Base-by-base conservation (phyloP, 73 alveolate species). In the Symbiodinium natans region DNA sequence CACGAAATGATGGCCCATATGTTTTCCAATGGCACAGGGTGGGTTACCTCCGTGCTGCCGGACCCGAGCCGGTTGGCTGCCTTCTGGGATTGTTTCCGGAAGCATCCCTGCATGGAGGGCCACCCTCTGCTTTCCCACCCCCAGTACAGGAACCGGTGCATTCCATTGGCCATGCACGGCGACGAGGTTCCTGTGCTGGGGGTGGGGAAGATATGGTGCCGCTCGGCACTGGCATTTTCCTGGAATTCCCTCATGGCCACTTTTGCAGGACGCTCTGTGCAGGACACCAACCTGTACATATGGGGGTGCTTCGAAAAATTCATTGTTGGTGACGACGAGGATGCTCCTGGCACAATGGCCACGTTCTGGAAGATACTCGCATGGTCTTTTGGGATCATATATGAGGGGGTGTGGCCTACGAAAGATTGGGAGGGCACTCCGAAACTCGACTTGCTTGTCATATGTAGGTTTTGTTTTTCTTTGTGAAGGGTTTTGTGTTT, bases 181-280 rank as follows among this genome's bases (percentile, higher is more conserved):
- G 93, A 85, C 56, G 93, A 85, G 25, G 93, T 85, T 9, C 93
- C 93, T 2, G 31, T 27, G 7, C 17, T 31, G 17, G 93, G 93
- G 25, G 82, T 85, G 0, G 93, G 93, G 2, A 85, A 85, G 17
- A 85, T 85, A 0, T 85, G 93, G 93, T 1, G 82, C 38, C 77
- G 92, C 21, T 17, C 74, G 1, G 82, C 38, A 0, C 93, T 85
- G 9, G 5, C 54, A 3, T 85, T 85, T 19, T 48, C 82, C 15
- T 43, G 77, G 93, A n/a, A 80, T 38, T 10, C 38, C 19, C 31
- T 85, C 17, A 34, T 48, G 0, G 39, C 25, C 7, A 46, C 33
- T 31, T 41, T 48, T 1, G 52, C 34, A 36, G 93, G 93, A 0
- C 52, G 82, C 6, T 19, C 82, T 0, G 13, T 38, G 2, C n/a